Conservation (phyloP, 2,329 filamentous ascomycete species). For the Pseudopithomyces maydicus region DNA sequence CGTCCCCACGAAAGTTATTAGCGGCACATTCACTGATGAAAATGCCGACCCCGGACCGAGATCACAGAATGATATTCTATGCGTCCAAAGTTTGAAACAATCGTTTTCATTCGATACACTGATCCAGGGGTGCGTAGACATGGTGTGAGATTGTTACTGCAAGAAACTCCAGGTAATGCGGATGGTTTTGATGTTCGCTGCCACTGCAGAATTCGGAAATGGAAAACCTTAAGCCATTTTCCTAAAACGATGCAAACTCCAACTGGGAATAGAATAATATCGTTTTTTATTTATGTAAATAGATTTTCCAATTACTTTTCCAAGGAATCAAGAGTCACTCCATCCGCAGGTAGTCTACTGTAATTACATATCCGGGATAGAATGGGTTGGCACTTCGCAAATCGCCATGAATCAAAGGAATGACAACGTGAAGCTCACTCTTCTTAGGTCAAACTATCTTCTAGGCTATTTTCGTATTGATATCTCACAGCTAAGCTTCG, state of each 20-base stretch:
- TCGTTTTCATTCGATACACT: background rate
- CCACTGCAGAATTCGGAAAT: too few relatives aligned
- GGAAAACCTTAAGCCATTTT: too few relatives aligned
- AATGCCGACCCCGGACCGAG: background rate
- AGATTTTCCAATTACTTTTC: too few relatives aligned
- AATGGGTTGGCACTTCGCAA: too few relatives aligned
- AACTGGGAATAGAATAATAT: too few relatives aligned
- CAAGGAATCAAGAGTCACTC: too few relatives aligned
- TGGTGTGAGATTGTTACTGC: background rate
- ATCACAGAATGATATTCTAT: conserved; percentile 4
- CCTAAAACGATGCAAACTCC: too few relatives aligned
- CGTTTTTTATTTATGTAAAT: too few relatives aligned
- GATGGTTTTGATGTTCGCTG: background rate
- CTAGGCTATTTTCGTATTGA: conserved; percentile 12
- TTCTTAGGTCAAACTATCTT: background rate
- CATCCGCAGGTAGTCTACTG: too few relatives aligned
- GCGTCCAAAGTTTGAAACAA: conserved; percentile 2
- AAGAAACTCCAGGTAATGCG: too few relatives aligned
- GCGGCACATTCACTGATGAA: conserved; percentile 5
- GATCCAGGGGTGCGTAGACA: conserved; percentile 7
- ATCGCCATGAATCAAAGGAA: background rate
- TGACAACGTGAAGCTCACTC: background rate
- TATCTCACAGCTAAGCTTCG: conserved; percentile 9
- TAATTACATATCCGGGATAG: too few relatives aligned
- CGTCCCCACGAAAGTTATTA: conserved; percentile 15